Evolutionary conservation across 1,284 basidiomycete genomes (phyloP).

Genomic region (Mycena citricolor): DNA sequence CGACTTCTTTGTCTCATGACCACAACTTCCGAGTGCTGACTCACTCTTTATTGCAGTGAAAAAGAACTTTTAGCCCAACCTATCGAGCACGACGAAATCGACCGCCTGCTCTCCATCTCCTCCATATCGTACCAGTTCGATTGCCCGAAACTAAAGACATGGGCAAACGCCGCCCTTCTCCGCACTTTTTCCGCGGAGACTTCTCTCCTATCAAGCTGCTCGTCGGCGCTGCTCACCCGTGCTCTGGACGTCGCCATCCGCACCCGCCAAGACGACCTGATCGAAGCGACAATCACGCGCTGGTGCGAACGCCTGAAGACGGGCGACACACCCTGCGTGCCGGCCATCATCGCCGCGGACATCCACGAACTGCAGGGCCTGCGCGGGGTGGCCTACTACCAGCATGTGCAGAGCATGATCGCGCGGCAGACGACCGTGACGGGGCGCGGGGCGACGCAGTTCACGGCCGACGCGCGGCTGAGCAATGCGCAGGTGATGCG

Average conservation of each 20-base stretch:
- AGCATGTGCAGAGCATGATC: conserved; percentile 33
- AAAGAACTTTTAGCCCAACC: conserved; percentile 23
- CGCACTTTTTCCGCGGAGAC: conserved; percentile 24
- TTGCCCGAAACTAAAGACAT: conserved; percentile 28
- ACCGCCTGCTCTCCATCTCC: conserved; percentile 31
- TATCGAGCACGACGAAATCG: conserved; percentile 26
- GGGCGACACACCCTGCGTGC: conserved; percentile 32
- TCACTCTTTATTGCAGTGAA: conserved; percentile 10
- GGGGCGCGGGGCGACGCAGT: conserved; percentile 29
- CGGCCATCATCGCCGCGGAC: conserved; percentile 36
- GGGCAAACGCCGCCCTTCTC: conserved; percentile 26
- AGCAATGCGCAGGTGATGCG: conserved; percentile 35
- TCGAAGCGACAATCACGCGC: conserved; percentile 25
- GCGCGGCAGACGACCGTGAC: conserved; percentile 27
- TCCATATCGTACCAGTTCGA: conserved; percentile 28
- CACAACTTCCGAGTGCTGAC: background rate
- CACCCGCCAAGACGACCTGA: conserved; percentile 24
- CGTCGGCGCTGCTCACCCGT: conserved; percentile 31
- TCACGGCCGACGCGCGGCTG: conserved; percentile 35
- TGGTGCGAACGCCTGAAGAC: conserved; percentile 33
- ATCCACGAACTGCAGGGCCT: conserved; percentile 27
- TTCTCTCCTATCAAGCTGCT: conserved; percentile 32
- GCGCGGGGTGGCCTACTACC: conserved; percentile 34
- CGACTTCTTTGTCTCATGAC: conserved; percentile 3
- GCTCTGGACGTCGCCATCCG: conserved; percentile 29